Evolutionary conservation across 176 grass and related monocot genomes (phyloP), one percentile per base, ranked within the genome.

Genomic region (Ensete glaucum): DNA sequence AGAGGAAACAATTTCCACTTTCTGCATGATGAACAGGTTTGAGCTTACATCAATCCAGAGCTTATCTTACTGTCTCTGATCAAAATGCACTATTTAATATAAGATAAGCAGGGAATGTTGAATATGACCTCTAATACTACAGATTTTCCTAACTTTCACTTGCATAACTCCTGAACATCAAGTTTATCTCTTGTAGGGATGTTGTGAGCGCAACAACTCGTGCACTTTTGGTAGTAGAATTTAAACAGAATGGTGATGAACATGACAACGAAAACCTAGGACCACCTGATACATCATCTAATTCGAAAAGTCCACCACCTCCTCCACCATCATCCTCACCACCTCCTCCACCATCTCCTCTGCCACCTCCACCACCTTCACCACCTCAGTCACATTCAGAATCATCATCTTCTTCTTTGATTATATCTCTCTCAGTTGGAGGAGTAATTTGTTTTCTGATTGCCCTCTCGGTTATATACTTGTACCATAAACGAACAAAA

Each of bases 391-490:
- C 14, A 6, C 13, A 17, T 2, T 14, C 65, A 64, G 26, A 14
- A 0, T 12, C 52, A 22, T 1, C 14, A 16, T 19, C 50, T 64
- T 22, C 62, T 71, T 71, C 26, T n/a, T 19, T 68, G 71, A 73
- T n/a, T 51, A 62, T 82, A 54, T 89, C 82, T 57, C 1, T n/a
- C 16, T 52, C 79, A 59, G 26, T 84, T 74, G 21, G 64, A 20
- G 93, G 85, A 74, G 79, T 17, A 15, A 15, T 87, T 81, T 64
- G 59, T 24, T 9, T 87, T 83, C 68, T 81, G 52, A 54, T 20
- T 81, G 85, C 69, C 64, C 59, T 71, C 5, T 26, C 34, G 52
- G 57, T 21, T 9, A 52, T 82, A 8, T 90, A 88, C 75, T 52
- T 86, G 54, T 22, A 86, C 67, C 78, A 77, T 3, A 72, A 34